Evolutionary conservation across 2,329 filamentous ascomycete genomes (phyloP), one percentile per base, ranked within the genome.

Genomic region (Pseudogymnoascus verrucosus): DNA sequence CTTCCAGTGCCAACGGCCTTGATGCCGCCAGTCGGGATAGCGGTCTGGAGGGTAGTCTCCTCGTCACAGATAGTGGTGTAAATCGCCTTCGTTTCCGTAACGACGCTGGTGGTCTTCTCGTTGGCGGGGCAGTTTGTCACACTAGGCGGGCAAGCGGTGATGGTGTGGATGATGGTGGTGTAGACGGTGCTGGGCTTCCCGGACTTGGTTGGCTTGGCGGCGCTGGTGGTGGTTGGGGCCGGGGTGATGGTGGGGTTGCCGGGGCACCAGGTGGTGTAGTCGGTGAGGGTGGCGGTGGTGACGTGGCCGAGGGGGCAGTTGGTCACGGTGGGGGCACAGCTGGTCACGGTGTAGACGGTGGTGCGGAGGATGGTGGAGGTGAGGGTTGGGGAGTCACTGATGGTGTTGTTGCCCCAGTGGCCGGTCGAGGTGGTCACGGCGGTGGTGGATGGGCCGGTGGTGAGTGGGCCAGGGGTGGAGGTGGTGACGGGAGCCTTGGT

Each of bases 61-160:
- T 28, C 44, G 5, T 28, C 44, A 21, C 77, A 80, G 63, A 80
- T 71, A 10, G 79, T 80, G 6, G 78, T 80, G 67, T 77, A 79
- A 36, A 79, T 47, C 14, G 76, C 67, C 31, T 80, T 72, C 1
- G 71, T 71, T 69, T 76, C 72, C 5, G 77, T 78, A 14, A 72
- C 74, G 36, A 76, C 71, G 19, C 73, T 69, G 34, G 69, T 70
- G 37, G 36, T 68, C 44, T 51, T 26, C 44, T 51, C 44, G 14
- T 28, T 70, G 1, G 65, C 70, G 11, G 76, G 76, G 69, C 76
- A 78, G 72, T 77, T 66, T 11, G 68, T 69, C 2, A 78, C 72
- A 11, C 70, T 70, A 76, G 63, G 74, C 77, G 28, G 75, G 57
- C 65, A 66, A 5, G 28, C 34, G 36, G 65, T 65, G 16, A 66